Conservation (phyloP, 1,139 yeast genomes). For the Geotrichum klebahnii region DNA sequence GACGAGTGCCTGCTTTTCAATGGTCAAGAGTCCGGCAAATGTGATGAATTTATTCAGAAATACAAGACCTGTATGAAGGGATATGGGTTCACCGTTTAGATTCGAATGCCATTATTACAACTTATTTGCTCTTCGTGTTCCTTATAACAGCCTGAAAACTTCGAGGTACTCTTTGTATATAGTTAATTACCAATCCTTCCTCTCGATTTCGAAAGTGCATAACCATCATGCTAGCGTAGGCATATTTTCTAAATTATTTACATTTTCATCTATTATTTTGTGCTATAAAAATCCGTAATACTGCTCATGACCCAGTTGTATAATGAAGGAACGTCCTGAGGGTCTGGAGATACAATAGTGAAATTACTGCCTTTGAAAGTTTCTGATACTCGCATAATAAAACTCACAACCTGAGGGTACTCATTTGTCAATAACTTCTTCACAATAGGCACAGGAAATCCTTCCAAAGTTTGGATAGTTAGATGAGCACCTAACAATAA, state of each 20-base stretch:
- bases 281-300: neutral
- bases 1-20: slow-evolving; percentile 82
- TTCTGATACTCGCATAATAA: slow-evolving; percentile 3
- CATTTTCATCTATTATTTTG: neutral
- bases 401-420: slow-evolving; percentile 25
- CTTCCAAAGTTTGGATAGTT: slow-evolving; percentile 25
- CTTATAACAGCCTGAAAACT: too few relatives aligned
- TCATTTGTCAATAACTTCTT: slow-evolving; percentile 27
- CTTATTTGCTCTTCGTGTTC: too few relatives aligned
- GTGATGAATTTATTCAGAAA: slow-evolving; percentile 62
- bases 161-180: too few relatives aligned
- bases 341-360: slow-evolving; percentile 14
- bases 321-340: slow-evolving; percentile 16
- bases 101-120: too few relatives aligned
- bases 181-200: too few relatives aligned
- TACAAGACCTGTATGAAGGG: slow-evolving; percentile 91
- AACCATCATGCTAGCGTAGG: too few relatives aligned
- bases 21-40: slow-evolving; percentile 81
- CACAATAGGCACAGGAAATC: slow-evolving; percentile 28
- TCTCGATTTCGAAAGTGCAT: too few relatives aligned
- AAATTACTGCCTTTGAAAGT: slow-evolving; percentile 7
- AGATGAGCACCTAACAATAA: slow-evolving; percentile 32
- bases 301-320: slow-evolving; percentile 6
- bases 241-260: too few relatives aligned
- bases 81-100: slow-evolving; percentile 66